phyloP scores from a whole-genome alignment of 805 yeast species.

The Isabelozyma heimii region DNA sequence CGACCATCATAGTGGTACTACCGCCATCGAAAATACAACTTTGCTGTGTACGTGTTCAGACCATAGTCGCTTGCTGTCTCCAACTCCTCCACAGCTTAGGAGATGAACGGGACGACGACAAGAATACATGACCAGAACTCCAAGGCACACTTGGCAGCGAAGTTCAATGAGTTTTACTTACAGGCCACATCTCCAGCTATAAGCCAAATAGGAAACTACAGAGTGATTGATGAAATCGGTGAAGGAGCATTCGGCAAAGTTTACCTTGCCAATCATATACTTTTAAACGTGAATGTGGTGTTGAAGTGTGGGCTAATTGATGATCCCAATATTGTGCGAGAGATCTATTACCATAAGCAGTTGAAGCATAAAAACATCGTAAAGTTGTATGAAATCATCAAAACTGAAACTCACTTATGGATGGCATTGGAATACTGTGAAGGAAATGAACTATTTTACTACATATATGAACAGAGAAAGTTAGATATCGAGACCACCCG shows the following conservation, averaged over 20 bases:
- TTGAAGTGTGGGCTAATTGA: constrained; percentile 74
- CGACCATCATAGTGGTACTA: background rate
- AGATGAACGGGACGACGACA: constrained; percentile 14
- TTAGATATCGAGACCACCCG: constrained; percentile 51
- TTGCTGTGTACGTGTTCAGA: no score
- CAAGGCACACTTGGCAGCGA: constrained; percentile 56
- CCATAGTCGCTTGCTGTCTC: no score
- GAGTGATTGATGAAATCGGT: constrained; percentile 71
- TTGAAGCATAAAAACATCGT: constrained; percentile 83
- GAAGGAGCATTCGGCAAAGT: constrained; percentile 94
- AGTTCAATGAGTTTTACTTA: constrained; percentile 57
- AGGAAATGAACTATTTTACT: constrained; percentile 71
- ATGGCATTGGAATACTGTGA: constrained; percentile 89
- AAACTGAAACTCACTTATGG: constrained; percentile 79
- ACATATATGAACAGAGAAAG: constrained; percentile 51
- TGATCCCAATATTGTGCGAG: constrained; percentile 86
- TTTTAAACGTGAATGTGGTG: constrained; percentile 74
- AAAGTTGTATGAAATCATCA: constrained; percentile 78
- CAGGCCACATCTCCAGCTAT: constrained; percentile 45
- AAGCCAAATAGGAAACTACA: constrained; percentile 77
- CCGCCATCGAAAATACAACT: background rate
- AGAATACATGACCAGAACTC: constrained; percentile 33
- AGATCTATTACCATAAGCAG: constrained; percentile 83
- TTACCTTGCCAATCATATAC: constrained; percentile 74
- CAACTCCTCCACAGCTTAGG: no score